Evolutionary conservation across 768 basidiomycete species (phyloP).

Genomic region (Mycena sanguinolenta): DNA sequence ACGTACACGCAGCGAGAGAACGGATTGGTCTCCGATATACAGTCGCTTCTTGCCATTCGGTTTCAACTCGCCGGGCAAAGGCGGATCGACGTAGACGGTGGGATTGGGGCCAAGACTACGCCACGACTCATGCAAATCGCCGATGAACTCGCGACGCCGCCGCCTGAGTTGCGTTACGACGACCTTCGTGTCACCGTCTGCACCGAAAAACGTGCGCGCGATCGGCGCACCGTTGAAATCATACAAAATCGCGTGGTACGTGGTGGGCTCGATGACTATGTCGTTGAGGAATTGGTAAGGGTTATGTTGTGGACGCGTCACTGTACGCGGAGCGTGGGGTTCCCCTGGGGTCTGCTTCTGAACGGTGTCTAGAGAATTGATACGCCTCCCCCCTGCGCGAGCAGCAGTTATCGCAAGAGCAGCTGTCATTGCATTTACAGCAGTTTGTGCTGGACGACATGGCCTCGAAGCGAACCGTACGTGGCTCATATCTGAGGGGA

Average conservation of each 20-base stretch:
- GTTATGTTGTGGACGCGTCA: not conserved
- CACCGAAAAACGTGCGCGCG: conserved; percentile 19
- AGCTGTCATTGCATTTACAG: conserved; percentile 15
- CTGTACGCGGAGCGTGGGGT: not conserved
- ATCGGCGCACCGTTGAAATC: conserved; percentile 23
- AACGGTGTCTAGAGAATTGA: not conserved
- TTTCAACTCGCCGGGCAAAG: not conserved
- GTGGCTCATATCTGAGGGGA: conserved; percentile 9
- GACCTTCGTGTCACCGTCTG: conserved; percentile 12
- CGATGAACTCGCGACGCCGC: conserved; percentile 24
- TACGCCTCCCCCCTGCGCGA: conserved; percentile 21
- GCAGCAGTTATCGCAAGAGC: conserved; percentile 30
- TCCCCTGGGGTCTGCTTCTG: not conserved
- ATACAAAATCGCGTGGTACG: conserved; percentile 29
- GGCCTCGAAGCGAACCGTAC: conserved; percentile 20
- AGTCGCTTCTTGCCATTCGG: not conserved
- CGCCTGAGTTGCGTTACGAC: not conserved
- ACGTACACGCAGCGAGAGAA: conserved; percentile 13
- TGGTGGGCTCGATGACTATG: conserved; percentile 23
- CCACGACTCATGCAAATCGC: conserved; percentile 27
- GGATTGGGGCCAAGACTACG: conserved; percentile 23
- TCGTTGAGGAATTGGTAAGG: conserved; percentile 6
- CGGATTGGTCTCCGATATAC: conserved; percentile 13
- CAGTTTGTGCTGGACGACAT: conserved; percentile 3
- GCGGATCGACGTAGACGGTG: conserved; percentile 1